Evolutionary conservation across 176 grass and related monocot species (phyloP), one percentile per base, ranked within the genome.

Genomic region (Aegilops umbellulata): DNA sequence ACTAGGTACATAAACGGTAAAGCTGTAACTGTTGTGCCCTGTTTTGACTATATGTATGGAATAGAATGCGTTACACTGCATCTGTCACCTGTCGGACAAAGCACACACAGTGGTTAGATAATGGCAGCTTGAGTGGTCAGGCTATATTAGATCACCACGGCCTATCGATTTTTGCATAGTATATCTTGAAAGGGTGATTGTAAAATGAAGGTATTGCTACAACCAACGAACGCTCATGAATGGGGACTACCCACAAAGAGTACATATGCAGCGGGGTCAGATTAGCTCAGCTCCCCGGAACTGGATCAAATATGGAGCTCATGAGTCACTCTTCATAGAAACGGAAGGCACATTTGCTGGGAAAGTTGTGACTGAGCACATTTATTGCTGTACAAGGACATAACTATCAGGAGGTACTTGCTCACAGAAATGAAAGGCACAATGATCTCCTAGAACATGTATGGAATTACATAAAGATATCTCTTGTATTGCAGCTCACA

Each of bases 401-500:
- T 5, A 82, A 3, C 64, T 35, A 16, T 35, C 63, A 22, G 30
- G 23, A 67, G 25, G 41, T 42, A 51, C 12, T 47, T 58, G 30
- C 60, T 58, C 65, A 71, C 66, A 71, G 32, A 19, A 61, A 60
- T 4, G 6, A 83, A 41, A 72, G 12, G 20, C 65, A 35, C 9
- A 11, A 72, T 7, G 74, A 63, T 62, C 25, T 73, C 8, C 69
- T 83, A 49, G 10, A 74, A 29, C 69, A 74, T 25, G 0, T 61
- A 73, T 31, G 81, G 3, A 42, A 62, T 39, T 47, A 8, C 35
- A 64, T 75, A 7, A 74, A 4, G 25, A 17, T 7, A 8, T 17
- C 42, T 73, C n/a, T 73, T 10, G 3, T 29, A 4, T 0, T 36
- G 5, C 35, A 60, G 24, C 53, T 95, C 79, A 95, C 69, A 98